These are phyloP conservation scores for Gossypium ekmanianum DNA, from an alignment of 345 rosid species.

Conservation along the genomic window DNA sequence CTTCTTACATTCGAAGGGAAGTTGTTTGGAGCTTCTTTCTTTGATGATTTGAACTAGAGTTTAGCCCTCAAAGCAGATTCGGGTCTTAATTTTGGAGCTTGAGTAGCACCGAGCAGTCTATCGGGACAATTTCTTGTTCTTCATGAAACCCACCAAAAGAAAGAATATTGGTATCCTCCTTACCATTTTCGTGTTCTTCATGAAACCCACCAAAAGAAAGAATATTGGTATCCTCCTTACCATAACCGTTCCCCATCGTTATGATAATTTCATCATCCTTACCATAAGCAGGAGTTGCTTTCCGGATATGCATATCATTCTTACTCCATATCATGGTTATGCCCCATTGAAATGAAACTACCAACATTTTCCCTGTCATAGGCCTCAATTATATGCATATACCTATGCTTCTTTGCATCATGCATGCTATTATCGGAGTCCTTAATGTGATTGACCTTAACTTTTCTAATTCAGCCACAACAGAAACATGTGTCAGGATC, in stretches of 20 bases:
- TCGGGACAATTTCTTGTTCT: slow-evolving; percentile 42
- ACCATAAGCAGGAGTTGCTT: slow-evolving; percentile 25
- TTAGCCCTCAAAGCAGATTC: slow-evolving; percentile 51
- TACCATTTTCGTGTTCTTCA: slow-evolving; percentile 43
- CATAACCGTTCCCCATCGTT: slow-evolving; percentile 30
- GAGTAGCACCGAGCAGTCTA: slow-evolving; percentile 32
- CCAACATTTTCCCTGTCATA: slow-evolving; percentile 42
- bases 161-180: slow-evolving; percentile 50
- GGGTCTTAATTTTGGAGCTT: slow-evolving; percentile 39
- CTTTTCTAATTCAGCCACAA: slow-evolving; percentile 56
- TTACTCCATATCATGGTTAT: slow-evolving; percentile 33
- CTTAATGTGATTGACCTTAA: slow-evolving; percentile 57
- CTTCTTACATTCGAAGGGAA: slow-evolving; percentile 89
- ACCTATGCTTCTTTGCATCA: slow-evolving; percentile 35
- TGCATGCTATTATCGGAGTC: slow-evolving; percentile 38
- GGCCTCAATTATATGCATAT: slow-evolving; percentile 35
- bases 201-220: slow-evolving; percentile 60
- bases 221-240: slow-evolving; percentile 47
- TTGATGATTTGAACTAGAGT: slow-evolving; percentile 44
- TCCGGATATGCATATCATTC: slow-evolving; percentile 31
- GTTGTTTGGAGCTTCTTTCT: slow-evolving; percentile 77
- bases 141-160: slow-evolving; percentile 59
- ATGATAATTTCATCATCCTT: slow-evolving; percentile 32
- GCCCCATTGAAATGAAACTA: slow-evolving; percentile 37
- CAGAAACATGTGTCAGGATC: slow-evolving; percentile 46